Base-by-base conservation (phyloP, 331 rosid species). In the Spiraea crenata region DNA sequence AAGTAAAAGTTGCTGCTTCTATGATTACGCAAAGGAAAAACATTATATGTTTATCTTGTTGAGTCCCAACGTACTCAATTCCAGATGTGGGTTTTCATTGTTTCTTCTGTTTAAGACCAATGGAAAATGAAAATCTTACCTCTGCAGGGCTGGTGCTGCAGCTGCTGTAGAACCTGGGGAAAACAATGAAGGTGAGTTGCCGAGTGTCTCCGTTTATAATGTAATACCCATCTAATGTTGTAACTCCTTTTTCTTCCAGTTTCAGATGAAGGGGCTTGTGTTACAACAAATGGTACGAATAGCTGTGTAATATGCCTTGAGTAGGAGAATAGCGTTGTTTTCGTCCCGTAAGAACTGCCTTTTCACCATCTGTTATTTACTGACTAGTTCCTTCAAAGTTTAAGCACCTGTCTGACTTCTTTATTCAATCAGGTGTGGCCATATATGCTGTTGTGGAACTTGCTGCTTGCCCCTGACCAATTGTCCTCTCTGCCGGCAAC, bases 221-320 rank as follows among this genome's bases (percentile, higher is more conserved):
- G 19, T 39, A 57, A 71, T 20, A 75, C 39, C 68, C 39, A 4
- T 78, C n/a, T 37, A 80, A 79, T 65, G 64, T 13, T 61, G 35
- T 25, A 5, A 62, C 54, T 68, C 49, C 78, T 69, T 51, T 54
- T 4, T 59, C 56, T 79, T 74, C 77, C 84, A 86, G 98, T 85
- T 60, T 49, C 66, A 80, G 40, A 37, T 69, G 98, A 84, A 78
- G 73, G 70, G 77, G 74, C 81, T 20, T 91, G 74, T 72, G 69
- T 55, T 48, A 79, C 76, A 76, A 31, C 77, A 25, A 89, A 87
- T 85, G 82, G 82, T 58, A 66, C 83, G 25, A 89, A 79, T 70
- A 80, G 88, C 62, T 92, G 96, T 72, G 98, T 92, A 42, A 89
- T 92, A 76, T 92, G 98, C 84, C 98, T 92, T 3, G 98, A 86